Base-by-base conservation (phyloP, 1,139 yeast genomes). In the Blastobotrys arbuscula region DNA sequence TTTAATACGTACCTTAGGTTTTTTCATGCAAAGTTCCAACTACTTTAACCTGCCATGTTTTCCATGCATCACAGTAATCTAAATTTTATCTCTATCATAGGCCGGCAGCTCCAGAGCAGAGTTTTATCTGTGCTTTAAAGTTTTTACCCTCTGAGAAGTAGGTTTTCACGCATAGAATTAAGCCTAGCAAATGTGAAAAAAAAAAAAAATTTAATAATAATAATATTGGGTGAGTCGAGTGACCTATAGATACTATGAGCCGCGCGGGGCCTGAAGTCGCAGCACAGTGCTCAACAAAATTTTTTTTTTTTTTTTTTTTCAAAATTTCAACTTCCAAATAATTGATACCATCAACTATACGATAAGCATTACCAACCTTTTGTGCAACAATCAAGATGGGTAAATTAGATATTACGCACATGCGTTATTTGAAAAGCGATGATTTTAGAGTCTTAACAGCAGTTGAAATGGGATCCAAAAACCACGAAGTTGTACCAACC, bases 401-500 rank as follows among this genome's bases (percentile, higher is more conserved):
- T 97, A 92, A 89, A 76, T 74, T 92, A 50, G 97, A 92, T 60
- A 85, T 95, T 0, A 75, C 94, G 18, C 95, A 89, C 64, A 86
- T 92, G 96, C 77, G 97, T 68, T 92, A 90, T 64, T 73, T 92
- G 63, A 82, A 96, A 58, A 74, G 83, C 4, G 97, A 89, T 55
- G 98, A 92, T 69, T 92, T 88, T 73, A 76, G 85, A 51, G 95
- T 89, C 16, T 78, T 92, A 48, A 85, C 84, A 52, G 97, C 96
- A 0, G 85, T 70, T 8, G 98, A 92, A 65, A 75, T 79, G 67
- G 98, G 97, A 8, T 83, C 97, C 1, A 77, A 87, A 57, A 89
- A 86, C 66, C 98, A 94, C 67, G 97, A 92, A 64, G 79, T 94
- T 52, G 97, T 94, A 16, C 98, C 99, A 15, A 87, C 96, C 0